Evolutionary conservation across 148 eudicot genomes (phyloP), one percentile per base, ranked within the genome.

Genomic region (Silene uniflora): DNA sequence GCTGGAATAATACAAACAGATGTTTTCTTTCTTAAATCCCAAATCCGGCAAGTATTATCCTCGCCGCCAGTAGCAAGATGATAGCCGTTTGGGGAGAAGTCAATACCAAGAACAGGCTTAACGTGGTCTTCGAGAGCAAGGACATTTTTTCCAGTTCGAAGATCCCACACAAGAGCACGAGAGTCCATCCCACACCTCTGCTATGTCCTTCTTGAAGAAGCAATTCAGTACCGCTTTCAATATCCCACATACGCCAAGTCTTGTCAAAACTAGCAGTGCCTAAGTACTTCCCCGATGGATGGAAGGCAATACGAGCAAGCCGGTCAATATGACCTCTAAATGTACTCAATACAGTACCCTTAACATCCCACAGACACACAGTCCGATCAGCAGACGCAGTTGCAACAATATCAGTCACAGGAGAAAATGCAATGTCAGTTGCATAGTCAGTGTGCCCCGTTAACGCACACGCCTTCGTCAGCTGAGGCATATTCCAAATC

Each of bases 151-250:
- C 98, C 97, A 49, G 94, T 82, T 66, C 97, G 85, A 70, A 95
- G 89, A 79, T 95, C 98, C 98, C 97, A 95, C 14, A 95, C 94
- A 73, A 94, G 97, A 67, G 91, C 89, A 84, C 90, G 93, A 11
- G 96, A 81, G 86, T 95, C 98, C 8, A 95, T 80, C 10, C 97
- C 1, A 95, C 89, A 79, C 94, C 86, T 83, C 97, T 85, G 77
- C 97, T 95, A 58, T 95, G 98, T 65, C 98, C 98, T 86, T 95
- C 98, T 81, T 92, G 98, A 71, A 92, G 92, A 73, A 95, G 92
- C 87, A 92, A 86, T 86, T 95, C 98, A 49, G 85, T 81, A 25
- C 93, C 94, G 66, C 84, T 87, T 78, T 87, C 93, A 46, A 91
- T 78, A 85, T 95, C 93, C 98, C 98, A 92, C 75, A 92, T 75